A percentile compares a stretch with the other conserved stretches of the same genome.
phyloP scores from a whole-genome alignment of 345 rosid species.

The Gossypium bickii region DNA sequence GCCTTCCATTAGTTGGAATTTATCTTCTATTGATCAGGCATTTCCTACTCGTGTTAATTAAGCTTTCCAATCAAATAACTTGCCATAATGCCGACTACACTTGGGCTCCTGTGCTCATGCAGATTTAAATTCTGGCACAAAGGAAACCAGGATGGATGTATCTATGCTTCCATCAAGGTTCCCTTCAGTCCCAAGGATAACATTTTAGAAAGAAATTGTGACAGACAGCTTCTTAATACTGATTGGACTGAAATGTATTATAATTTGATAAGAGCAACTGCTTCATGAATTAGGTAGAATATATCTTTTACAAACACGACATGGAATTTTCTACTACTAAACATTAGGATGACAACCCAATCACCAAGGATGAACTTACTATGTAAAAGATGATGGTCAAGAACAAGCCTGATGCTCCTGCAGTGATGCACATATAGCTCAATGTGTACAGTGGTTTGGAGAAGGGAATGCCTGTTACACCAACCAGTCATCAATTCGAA shows the following conservation, averaged over 20 bases:
- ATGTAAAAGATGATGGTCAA: conserved; percentile 40
- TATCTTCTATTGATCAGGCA: background rate
- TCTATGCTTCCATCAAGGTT: background rate
- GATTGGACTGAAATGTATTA: background rate
- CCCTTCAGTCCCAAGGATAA: background rate
- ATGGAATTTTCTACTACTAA: background rate
- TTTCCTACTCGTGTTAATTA: background rate
- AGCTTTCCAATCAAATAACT: background rate
- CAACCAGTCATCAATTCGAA: background rate
- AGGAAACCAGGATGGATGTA: conserved; percentile 4
- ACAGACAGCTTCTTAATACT: background rate
- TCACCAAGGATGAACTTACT: conserved; percentile 27
- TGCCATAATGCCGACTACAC: background rate
- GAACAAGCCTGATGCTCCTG: conserved; percentile 52
- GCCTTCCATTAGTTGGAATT: conserved; percentile 6
- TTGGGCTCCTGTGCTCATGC: background rate
- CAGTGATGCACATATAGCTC: conserved; percentile 50
- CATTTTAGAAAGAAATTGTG: background rate
- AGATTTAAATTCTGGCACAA: conserved; percentile 2
- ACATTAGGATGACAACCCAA: background rate
- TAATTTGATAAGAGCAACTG: background rate
- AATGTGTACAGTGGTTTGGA: conserved; percentile 50
- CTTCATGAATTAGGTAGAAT: background rate
- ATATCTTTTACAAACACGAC: background rate
- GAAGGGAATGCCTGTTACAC: conserved; percentile 46